Evolutionary conservation across 2,329 filamentous ascomycete genomes (phyloP), one percentile per base, ranked within the genome.

Genomic region (Sphaerulina vaccinii): DNA sequence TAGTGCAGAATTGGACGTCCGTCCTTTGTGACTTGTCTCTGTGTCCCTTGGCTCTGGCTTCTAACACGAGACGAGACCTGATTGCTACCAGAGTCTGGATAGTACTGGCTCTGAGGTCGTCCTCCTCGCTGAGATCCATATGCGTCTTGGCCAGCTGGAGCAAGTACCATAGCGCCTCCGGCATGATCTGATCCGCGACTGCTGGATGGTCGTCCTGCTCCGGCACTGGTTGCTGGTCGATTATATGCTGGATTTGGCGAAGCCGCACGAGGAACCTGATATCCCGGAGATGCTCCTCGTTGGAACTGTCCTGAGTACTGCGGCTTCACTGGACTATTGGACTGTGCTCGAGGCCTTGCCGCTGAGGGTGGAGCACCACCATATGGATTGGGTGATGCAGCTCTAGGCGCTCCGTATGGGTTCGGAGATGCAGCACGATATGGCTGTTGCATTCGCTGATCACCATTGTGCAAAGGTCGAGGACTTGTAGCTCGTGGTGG

Each of bases 1-100:
- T 92, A 96, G 73, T 96, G 90, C 67, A 97, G 69, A 67, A 97
- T 92, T 29, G 88, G 84, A 55, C 88, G 83, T 23, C 93, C 92
- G 68, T 96, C 90, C 57, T 84, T 82, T 4, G 89, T 96, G 63
- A 88, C 90, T 63, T 91, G 87, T 61, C 88, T 79, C n/a, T 84
- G 83, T 64, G 93, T 87, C n/a, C 87, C 90, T 54, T 93, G 79
- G 64, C 90, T 96, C 77, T 92, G 90, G 70, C 90, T 96, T 59
- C 82, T 70, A n/a, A 75, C 77, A 36, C 77, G 70, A 51, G 63
- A 54, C 47, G 65, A 59, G 40, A 74, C 70, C 63, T 58, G 74
- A 69, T 68, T 72, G 36, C 52, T 45, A 56, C 62, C 68, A 13
- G 21, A 19, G 38, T 52, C 66, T 60, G 65, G 66, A 51, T 75